A percentile compares a stretch with the other conserved stretches of the same genome.
These are phyloP conservation scores for Arthrobotrys entomopaga DNA, from an alignment of 2,329 filamentous ascomycete genomes.

Conservation along the genomic window DNA sequence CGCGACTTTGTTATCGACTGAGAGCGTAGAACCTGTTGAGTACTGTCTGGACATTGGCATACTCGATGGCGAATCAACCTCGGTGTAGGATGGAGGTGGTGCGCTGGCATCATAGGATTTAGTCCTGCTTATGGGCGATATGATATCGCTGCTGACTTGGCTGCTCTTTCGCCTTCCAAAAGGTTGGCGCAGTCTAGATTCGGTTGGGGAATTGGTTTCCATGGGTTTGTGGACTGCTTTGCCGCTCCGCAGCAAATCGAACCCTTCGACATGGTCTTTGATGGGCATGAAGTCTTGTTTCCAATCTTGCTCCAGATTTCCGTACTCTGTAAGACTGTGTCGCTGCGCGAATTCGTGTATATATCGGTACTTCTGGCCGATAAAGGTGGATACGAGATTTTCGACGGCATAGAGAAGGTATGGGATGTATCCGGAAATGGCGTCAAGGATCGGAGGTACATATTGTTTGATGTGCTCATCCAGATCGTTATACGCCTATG, in stretches of 20 bases:
- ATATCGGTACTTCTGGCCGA: conserved; percentile 40
- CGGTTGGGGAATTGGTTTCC: conserved; percentile 16
- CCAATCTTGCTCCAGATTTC: conserved; percentile 40
- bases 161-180: conserved; percentile 28
- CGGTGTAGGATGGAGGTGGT: conserved; percentile 22
- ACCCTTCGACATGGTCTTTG: conserved; percentile 45
- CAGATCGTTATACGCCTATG: conserved; percentile 75
- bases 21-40: conserved; percentile 17
- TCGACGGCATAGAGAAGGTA: conserved; percentile 76
- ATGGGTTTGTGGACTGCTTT: conserved; percentile 51
- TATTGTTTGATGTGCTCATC: conserved; percentile 78
- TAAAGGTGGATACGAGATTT: conserved; percentile 26
- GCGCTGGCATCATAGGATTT: conserved; percentile 14
- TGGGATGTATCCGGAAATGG: conserved; percentile 69
- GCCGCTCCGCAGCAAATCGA: conserved; percentile 33
- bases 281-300: conserved; percentile 41
- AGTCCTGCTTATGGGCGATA: background rate
- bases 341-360: conserved; percentile 45
- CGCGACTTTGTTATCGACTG: conserved; percentile 24
- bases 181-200: conserved; percentile 8
- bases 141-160: conserved; percentile 17
- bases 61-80: background rate
- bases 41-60: conserved; percentile 29
- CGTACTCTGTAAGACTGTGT: conserved; percentile 31
- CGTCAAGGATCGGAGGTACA: conserved; percentile 74